Percentiles rank a stretch among this genome's conserved stretches.
These are phyloP conservation scores for Candida sanyiensis DNA, from an alignment of 805 yeast genomes.

Conservation along the genomic window DNA sequence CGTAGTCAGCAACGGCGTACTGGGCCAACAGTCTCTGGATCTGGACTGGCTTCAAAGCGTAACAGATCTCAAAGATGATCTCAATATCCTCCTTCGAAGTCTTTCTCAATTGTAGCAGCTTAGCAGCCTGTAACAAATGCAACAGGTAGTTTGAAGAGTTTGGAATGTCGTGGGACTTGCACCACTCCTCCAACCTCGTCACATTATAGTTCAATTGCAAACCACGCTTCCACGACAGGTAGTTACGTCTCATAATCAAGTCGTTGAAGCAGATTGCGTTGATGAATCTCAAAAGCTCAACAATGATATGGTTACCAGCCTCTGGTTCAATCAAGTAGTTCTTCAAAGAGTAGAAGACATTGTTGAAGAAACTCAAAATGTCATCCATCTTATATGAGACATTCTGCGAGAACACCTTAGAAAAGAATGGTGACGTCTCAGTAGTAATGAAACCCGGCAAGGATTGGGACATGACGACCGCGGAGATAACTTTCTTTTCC, in stretches of 20 bases:
- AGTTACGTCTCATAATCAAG: conserved; percentile 87
- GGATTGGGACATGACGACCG: conserved; percentile 89
- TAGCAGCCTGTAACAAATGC: conserved; percentile 89
- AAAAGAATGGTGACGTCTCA: conserved; percentile 71
- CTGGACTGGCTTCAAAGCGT: conserved; percentile 91
- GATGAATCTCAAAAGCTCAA: conserved; percentile 77
- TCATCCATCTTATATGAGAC: conserved; percentile 90
- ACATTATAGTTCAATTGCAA: conserved; percentile 94
- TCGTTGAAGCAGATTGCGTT: conserved; percentile 95
- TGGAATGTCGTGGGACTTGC: conserved; percentile 85
- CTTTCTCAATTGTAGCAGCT: conserved; percentile 86
- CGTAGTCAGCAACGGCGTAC: conserved; percentile 90
- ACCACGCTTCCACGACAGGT: conserved; percentile 96
- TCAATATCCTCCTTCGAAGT: conserved; percentile 84
- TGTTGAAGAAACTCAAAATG: conserved; percentile 80
- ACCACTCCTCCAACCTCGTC: conserved; percentile 97
- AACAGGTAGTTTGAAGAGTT: conserved; percentile 81
- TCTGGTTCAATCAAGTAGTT: conserved; percentile 81
- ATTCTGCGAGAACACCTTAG: conserved; percentile 71
- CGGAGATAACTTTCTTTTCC: conserved; percentile 90
- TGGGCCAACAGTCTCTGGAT: conserved; percentile 87
- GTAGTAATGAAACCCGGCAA: conserved; percentile 94
- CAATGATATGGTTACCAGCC: conserved; percentile 77
- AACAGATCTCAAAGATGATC: conserved; percentile 90
- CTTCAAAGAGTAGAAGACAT: conserved; percentile 89